Percentiles rank a stretch among this genome's conserved stretches.
phyloP scores from a whole-genome alignment of 2,329 filamentous ascomycete genomes.

The Elsinoe necatrix region DNA sequence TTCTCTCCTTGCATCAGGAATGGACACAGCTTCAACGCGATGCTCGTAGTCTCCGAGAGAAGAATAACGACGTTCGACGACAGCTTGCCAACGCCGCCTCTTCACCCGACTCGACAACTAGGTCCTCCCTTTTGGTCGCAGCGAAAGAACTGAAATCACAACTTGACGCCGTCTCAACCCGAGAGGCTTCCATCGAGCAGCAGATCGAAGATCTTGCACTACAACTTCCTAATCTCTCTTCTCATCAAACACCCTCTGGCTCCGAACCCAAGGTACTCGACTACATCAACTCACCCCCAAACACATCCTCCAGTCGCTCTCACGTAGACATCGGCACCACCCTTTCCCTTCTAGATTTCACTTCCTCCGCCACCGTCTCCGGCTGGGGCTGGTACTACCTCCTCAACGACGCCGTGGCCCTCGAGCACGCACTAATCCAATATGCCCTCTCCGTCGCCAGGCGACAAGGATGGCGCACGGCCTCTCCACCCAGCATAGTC shows the following conservation, averaged over 20 bases:
- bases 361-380: slow-evolving; percentile 66
- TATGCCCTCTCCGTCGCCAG: slow-evolving; percentile 71
- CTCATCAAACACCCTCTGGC: slow-evolving; percentile 63
- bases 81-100: slow-evolving; percentile 19
- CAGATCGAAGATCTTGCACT: slow-evolving; percentile 69
- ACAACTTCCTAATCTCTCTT: slow-evolving; percentile 80
- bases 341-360: slow-evolving; percentile 86
- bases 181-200: slow-evolving; percentile 50
- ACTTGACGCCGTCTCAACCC: slow-evolving; percentile 51
- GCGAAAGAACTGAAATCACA: slow-evolving; percentile 57
- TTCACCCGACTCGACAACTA: slow-evolving; percentile 25
- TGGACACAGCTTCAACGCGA: slow-evolving; percentile 47
- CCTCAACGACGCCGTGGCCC: slow-evolving; percentile 76
- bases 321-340: slow-evolving; percentile 81
- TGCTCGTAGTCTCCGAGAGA: slow-evolving; percentile 54
- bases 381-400: slow-evolving; percentile 99
- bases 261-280: slow-evolving; percentile 55
- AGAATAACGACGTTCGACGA: slow-evolving; percentile 51
- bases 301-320: slow-evolving; percentile 47
- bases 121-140: slow-evolving; percentile 52
- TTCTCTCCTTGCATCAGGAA: slow-evolving; percentile 43
- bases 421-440: slow-evolving; percentile 90
- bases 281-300: slow-evolving; percentile 65
- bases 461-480: slow-evolving; percentile 66
- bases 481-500: slow-evolving; percentile 80